Evolutionary conservation across 495 filamentous ascomycete species (phyloP).

Genomic region (Lophium mytilinum): DNA sequence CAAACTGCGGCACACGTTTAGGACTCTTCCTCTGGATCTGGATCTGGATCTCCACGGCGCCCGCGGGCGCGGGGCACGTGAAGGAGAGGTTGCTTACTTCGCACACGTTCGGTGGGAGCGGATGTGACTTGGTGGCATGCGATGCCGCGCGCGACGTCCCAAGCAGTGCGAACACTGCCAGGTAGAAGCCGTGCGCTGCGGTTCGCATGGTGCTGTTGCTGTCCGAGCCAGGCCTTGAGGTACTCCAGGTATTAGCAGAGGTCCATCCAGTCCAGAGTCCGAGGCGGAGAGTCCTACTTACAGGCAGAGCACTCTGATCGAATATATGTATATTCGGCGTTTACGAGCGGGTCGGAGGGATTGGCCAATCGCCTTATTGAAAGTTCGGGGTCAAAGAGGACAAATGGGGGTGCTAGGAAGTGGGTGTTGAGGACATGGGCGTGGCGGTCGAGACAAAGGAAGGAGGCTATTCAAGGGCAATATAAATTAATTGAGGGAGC

Average conservation of each 20-base stretch:
- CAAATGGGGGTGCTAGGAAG: constrained; percentile 7
- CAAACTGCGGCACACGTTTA: constrained; percentile 43
- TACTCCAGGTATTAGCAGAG: constrained; percentile 15
- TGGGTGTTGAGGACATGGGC: not conserved
- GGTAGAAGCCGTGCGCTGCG: constrained; percentile 60
- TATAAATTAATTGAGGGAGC: not conserved
- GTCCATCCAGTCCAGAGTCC: not conserved
- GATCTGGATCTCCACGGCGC: not conserved
- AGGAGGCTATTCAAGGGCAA: not conserved
- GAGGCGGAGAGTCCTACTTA: constrained; percentile 17
- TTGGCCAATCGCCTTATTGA: constrained; percentile 1
- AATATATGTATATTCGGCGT: not conserved
- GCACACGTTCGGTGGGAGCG: constrained; percentile 49
- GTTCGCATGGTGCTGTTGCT: constrained; percentile 49
- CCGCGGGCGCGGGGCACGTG: constrained; percentile 1
- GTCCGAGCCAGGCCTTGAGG: not conserved
- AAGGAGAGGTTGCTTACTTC: constrained; percentile 47
- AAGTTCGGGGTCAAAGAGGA: constrained; percentile 10
- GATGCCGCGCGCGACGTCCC: constrained; percentile 33
- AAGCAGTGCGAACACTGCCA: constrained; percentile 68
- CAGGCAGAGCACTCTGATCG: not conserved
- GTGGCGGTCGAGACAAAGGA: not conserved
- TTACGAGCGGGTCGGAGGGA: not conserved
- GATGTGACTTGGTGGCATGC: constrained; percentile 34
- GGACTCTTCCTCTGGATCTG: constrained; percentile 8